These are phyloP conservation scores for Vaccinium macrocarpon DNA, from an alignment of 148 eudicot genomes.

Conservation along the genomic window DNA sequence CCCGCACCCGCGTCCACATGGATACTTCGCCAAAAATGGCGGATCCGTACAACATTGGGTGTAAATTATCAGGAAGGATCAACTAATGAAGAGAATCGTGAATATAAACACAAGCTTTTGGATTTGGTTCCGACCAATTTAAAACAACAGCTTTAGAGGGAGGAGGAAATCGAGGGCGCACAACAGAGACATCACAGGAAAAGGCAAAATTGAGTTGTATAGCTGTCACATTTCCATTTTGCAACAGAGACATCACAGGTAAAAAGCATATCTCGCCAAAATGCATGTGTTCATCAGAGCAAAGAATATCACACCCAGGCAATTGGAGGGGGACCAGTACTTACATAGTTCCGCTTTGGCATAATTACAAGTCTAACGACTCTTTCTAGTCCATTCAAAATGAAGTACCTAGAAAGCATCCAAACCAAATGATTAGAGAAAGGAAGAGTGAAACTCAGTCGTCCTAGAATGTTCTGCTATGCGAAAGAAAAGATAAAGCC, in stretches of 20 bases:
- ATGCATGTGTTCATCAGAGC: not conserved
- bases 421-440: constrained; percentile 1
- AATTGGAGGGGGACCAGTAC: constrained; percentile 26
- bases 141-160: not conserved
- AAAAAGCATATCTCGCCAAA: not conserved
- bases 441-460: not conserved
- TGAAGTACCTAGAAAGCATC: constrained; percentile 58
- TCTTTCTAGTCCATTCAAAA: constrained; percentile 91
- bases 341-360: constrained; percentile 90
- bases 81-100: not conserved
- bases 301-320: not conserved
- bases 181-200: not conserved
- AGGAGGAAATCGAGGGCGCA: not conserved
- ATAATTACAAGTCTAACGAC: constrained; percentile 69
- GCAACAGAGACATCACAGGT: not conserved
- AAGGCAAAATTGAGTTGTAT: not conserved
- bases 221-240: not conserved
- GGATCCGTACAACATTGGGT: too few species aligned
- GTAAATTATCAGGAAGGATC: not conserved
- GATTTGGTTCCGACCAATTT: not conserved
- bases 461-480: not conserved
- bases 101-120: not conserved
- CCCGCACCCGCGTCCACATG: too few species aligned
- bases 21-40: too few species aligned
- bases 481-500: not conserved